Evolutionary conservation across 192 early-diverging fungal species (phyloP).

Genomic region (Backusella psychrophila): DNA sequence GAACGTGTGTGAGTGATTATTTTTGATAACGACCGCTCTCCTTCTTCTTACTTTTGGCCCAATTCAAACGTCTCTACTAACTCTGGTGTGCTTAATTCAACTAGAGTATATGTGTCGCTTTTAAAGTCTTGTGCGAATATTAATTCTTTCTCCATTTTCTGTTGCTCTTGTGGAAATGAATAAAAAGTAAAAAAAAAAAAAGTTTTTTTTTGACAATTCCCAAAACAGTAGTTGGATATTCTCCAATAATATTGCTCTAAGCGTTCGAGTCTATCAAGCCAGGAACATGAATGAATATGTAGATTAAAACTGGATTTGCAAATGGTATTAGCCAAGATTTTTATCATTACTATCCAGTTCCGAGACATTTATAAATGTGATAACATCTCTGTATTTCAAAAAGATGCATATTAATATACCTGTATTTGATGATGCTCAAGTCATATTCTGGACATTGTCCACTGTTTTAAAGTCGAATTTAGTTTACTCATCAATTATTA

Average conservation of each 20-base stretch:
- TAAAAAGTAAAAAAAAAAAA: background rate
- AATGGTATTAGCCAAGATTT: too few species aligned
- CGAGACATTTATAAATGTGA: too few species aligned
- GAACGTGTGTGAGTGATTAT: background rate
- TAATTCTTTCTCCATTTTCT: background rate
- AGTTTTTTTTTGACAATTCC: background rate
- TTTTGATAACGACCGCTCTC: background rate
- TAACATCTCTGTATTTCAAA: too few species aligned
- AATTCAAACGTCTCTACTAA: conserved; percentile 12
- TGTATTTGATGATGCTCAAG: too few species aligned
- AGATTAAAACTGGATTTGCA: too few species aligned
- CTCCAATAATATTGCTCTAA: background rate
- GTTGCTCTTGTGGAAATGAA: background rate
- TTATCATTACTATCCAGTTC: too few species aligned
- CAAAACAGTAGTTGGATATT: background rate
- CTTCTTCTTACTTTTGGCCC: background rate
- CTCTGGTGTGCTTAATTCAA: conserved; percentile 10
- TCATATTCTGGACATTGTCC: too few species aligned
- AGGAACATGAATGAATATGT: too few species aligned
- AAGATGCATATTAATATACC: too few species aligned
- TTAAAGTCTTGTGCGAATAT: background rate
- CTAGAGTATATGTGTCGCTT: conserved; percentile 2
- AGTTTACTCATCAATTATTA: too few species aligned
- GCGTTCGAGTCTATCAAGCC: background rate
- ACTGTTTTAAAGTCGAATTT: too few species aligned